phyloP scores from a whole-genome alignment of 768 basidiomycete genomes.

The Podaxis sp. region DNA sequence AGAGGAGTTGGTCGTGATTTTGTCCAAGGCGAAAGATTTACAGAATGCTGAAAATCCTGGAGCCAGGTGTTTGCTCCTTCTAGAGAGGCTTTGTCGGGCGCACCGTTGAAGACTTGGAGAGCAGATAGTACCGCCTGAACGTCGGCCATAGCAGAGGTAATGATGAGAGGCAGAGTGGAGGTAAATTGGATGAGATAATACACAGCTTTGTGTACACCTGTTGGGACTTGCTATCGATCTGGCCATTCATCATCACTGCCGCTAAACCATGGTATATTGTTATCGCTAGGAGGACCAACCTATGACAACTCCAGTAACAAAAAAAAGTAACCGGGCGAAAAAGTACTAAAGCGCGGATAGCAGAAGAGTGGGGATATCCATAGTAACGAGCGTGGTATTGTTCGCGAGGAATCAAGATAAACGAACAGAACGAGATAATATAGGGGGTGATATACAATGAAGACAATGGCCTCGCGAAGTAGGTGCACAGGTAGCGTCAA shows the following conservation, averaged over 20 bases:
- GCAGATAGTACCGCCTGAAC: constrained; percentile 72
- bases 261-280: constrained; percentile 43
- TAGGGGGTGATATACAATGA: constrained; percentile 37
- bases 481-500: constrained; percentile 25
- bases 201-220: constrained; percentile 9
- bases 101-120: constrained; percentile 72
- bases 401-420: constrained; percentile 51
- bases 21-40: constrained; percentile 82
- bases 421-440: constrained; percentile 32
- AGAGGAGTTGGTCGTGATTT: constrained; percentile 58
- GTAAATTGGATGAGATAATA: constrained; percentile 16
- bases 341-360: constrained; percentile 44
- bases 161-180: constrained; percentile 16
- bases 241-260: background rate
- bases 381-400: constrained; percentile 54
- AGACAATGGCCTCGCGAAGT: constrained; percentile 23
- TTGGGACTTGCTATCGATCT: constrained; percentile 14
- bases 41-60: constrained; percentile 98
- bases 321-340: constrained; percentile 32
- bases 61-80: constrained; percentile 93
- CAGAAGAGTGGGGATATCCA: constrained; percentile 48
- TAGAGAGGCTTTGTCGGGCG: constrained; percentile 79
- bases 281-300: constrained; percentile 31
- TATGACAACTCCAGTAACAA: constrained; percentile 39
- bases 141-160: constrained; percentile 48